Conservation (phyloP, 2,329 filamentous ascomycete species). For the Alternaria ethzedia region DNA sequence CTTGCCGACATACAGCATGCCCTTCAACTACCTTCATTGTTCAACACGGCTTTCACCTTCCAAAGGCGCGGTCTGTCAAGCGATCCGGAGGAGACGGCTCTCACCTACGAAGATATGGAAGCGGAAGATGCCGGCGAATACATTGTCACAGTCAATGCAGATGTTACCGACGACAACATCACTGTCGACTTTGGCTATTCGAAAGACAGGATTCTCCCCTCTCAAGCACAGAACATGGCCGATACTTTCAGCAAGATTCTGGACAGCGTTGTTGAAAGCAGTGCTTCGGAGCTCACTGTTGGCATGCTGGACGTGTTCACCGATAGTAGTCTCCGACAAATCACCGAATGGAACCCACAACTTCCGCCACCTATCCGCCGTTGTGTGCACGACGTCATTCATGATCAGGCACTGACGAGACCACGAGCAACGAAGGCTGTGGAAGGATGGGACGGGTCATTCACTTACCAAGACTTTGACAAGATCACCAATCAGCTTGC, state of each 20-base stretch:
- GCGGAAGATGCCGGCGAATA: conserved; percentile 47
- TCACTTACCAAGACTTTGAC: conserved; percentile 44
- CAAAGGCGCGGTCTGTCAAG: conserved; percentile 36
- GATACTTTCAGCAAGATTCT: conserved; percentile 41
- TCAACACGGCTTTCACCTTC: conserved; percentile 49
- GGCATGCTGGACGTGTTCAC: conserved; percentile 35
- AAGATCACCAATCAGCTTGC: conserved; percentile 37
- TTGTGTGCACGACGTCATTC: conserved; percentile 39
- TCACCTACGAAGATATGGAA: conserved; percentile 42
- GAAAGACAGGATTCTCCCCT: conserved; percentile 33
- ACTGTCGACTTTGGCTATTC: conserved; percentile 43
- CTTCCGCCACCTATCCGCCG: conserved; percentile 33
- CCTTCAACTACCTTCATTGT: conserved; percentile 41
- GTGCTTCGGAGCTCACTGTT: conserved; percentile 26
- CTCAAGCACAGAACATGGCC: conserved; percentile 39
- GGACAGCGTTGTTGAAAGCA: conserved; percentile 20
- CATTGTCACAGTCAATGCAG: conserved; percentile 43
- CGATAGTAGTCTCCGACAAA: conserved; percentile 26
- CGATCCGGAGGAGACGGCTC: conserved; percentile 32
- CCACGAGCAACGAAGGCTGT: conserved; percentile 39
- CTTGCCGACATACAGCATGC: conserved; percentile 48
- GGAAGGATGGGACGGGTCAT: conserved; percentile 39
- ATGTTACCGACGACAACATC: conserved; percentile 37
- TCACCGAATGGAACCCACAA: conserved; percentile 38
- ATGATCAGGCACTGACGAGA: conserved; percentile 37